Evolutionary conservation across 2,329 filamentous ascomycete genomes (phyloP).

Genomic region (Trichoderma arundinaceum): DNA sequence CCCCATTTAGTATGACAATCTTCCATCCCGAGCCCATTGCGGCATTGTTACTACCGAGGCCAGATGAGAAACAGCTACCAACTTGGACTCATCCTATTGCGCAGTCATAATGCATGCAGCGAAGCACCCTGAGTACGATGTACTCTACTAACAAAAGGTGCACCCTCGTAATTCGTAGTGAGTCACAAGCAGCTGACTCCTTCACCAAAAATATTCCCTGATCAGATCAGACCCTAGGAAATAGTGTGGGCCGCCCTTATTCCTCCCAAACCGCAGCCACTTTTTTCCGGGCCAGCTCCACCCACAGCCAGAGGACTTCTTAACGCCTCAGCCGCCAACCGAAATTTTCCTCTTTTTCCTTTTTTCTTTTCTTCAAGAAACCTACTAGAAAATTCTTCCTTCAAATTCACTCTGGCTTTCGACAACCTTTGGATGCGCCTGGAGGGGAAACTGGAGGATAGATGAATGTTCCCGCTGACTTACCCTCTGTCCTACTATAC

Average conservation of each 20-base stretch:
- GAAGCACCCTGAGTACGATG: no score
- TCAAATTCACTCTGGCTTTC: constrained; percentile 73
- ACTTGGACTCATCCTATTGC: no score
- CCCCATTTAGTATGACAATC: background rate
- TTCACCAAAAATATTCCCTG: no score
- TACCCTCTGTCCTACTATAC: constrained; percentile 56
- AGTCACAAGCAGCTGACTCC: no score
- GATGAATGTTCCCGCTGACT: constrained; percentile 56
- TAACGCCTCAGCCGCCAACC: background rate
- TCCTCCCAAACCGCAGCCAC: constrained; percentile 11
- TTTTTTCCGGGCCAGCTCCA: constrained; percentile 27
- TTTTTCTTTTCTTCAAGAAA: constrained; percentile 44
- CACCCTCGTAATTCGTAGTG: no score
- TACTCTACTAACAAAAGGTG: no score
- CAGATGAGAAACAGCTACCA: no score
- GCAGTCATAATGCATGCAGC: background rate
- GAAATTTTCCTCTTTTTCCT: constrained; percentile 37
- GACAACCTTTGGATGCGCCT: constrained; percentile 57
- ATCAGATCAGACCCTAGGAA: no score
- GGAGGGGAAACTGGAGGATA: constrained; percentile 78
- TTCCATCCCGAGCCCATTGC: no score
- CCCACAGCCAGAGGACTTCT: background rate
- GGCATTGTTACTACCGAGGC: no score
- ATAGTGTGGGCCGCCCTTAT: background rate
- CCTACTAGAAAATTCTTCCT: constrained; percentile 57